Base-by-base conservation (phyloP, 768 basidiomycete species). In the Mrakia hoshinonis region DNA sequence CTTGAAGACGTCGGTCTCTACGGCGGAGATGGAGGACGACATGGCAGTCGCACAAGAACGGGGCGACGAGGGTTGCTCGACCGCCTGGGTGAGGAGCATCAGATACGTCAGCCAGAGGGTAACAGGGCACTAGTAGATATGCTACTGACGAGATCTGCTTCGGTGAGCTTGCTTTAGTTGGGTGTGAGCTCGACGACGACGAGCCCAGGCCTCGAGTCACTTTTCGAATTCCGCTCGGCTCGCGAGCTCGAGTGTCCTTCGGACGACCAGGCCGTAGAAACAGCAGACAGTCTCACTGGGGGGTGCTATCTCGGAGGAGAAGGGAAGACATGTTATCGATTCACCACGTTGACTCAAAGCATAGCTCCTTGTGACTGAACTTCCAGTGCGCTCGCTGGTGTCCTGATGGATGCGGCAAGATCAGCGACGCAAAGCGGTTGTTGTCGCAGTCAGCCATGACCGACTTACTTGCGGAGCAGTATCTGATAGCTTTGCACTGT, bases 1-100 rank as follows among this genome's bases (percentile, higher is more conserved):
- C 46, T 67, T 72, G 54, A 52, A 24, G 60, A 72, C 58, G 60
- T 72, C 70, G 6, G 66, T 64, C 22, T 49, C 55, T 5, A 22
- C 69, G 12, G 55, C 48, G 15, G 70, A 43, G 49, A 38, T 66
- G 64, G 64, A 34, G 36, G 69, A 70, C 22, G 54, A 46, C 68
- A 69, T 69, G 47, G 46, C 43, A 26, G n/a, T 15, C 13, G 31
- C 5, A 12, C 34, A 13, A 6, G 20, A n/a, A n/a, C n/a, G 39
- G 31, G n/a, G 20, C 7, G 43, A 43, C 7, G 43, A 48, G 48
- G 22, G 46, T 36, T 39, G n/a, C 46, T 58, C 58, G 34, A 61
- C 58, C 58, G 36, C 34, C 58, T 61, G 34, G 6, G 5, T n/a
- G 20, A 55, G 36, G 18, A 61, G 34, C 2, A 61, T 22, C 22